Percentiles rank a stretch among this genome's conserved stretches.
phyloP scores from a whole-genome alignment of 2,329 filamentous ascomycete species.

The Aspergillus texensis region DNA sequence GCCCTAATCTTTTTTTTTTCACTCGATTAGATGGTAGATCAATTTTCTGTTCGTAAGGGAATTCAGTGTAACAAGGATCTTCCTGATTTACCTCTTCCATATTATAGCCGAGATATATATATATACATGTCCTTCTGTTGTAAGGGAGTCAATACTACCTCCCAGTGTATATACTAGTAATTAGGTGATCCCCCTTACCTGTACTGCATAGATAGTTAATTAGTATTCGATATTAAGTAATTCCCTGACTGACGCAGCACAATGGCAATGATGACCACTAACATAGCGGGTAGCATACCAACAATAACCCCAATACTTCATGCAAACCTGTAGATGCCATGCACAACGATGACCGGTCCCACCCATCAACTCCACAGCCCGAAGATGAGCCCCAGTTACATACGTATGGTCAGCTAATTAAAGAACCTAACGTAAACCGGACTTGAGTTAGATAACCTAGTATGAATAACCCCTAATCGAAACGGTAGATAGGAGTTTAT shows the following conservation, averaged over 20 bases:
- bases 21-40: background rate
- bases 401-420: background rate
- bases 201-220: background rate
- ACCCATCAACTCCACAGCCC: background rate
- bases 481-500: background rate
- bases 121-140: background rate
- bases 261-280: background rate
- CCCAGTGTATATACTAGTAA: background rate
- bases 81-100: background rate
- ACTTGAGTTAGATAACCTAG: too few relatives aligned
- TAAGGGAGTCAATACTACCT: background rate
- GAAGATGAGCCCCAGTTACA: background rate
- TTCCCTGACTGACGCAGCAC: background rate
- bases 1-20: background rate
- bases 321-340: background rate
- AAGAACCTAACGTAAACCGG: background rate
- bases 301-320: background rate
- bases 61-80: background rate
- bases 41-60: background rate
- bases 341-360: background rate
- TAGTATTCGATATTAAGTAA: background rate
- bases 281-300: background rate
- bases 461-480: background rate
- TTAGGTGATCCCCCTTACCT: background rate
- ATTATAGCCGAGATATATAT: background rate